Evolutionary conservation across 176 grass and related monocot species (phyloP), one percentile per base, ranked within the genome.

Genomic region (Phoenix roebelenii): DNA sequence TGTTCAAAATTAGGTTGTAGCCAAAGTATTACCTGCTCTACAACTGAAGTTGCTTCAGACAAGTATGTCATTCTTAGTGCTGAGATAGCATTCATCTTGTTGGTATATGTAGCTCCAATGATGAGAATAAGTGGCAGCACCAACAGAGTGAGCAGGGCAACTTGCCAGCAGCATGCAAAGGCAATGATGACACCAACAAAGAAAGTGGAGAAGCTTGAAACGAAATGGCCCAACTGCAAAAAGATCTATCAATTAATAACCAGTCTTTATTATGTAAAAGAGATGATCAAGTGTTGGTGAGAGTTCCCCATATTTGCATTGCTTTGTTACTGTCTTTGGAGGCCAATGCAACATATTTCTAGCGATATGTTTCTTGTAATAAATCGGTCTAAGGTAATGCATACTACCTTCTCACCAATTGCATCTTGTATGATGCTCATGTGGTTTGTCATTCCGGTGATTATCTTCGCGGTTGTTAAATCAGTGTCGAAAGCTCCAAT

Each of bases 391-490:
- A 3, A 44, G 2, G 35, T 44, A 12, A 12, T 44, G 10, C 12
- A 14, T 12, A 12, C 35, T 76, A 88, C 85, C 85, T 88, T 88
- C 66, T 88, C 85, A 6, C 85, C 85, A 59, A 88, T 83, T 57
- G 85, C 85, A 14, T 88, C 85, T 69, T 88, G 76, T 77, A 88
- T 83, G 69, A 57, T 60, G 50, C 60, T 88, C 80, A 88, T 88
- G 44, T 88, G 85, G 32, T 61, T 76, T 24, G 80, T 88, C 56
- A 67, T 73, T 60, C 85, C 80, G 22, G 72, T 51, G 15, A 88
- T 80, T 63, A 88, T 53, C 50, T 57, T 67, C 5, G 85, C 85
- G 1, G 80, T 74, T 55, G 80, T 77, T 52, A 88, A 66, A 39
- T 88, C 72, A 20, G 85, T 88, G 26, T 83, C 85, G 29, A 88